Evolutionary conservation across 768 basidiomycete genomes (phyloP), one percentile per base, ranked within the genome.

Genomic region (Russula sp.): DNA sequence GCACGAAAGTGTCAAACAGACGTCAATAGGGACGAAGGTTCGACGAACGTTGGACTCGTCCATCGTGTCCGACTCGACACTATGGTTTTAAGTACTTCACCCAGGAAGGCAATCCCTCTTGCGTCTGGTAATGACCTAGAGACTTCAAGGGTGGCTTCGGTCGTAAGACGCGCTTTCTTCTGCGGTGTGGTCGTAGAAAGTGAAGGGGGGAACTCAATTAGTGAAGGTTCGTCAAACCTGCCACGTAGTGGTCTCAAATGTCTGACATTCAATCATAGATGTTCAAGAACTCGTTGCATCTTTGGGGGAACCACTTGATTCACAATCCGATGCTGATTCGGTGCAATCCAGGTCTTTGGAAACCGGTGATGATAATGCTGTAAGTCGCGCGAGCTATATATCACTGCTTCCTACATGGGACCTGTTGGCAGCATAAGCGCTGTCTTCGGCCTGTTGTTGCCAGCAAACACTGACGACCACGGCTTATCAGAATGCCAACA

Each of bases 181-280:
- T 92, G 90, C 72, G 91, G 90, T 50, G 90, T 96, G 22, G 90
- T 96, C 16, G 87, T 96, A 34, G 93, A 97, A 76, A 86, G 85
- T 57, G 88, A 88, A 67, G 81, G 83, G 67, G 89, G 88, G 7
- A 82, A 79, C 69, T 80, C 84, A 63, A 80, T 90, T 56, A 81
- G 85, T 44, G 84, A 86, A 75, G 89, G 90, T 86, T 73, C 71
- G 74, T 73, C 10, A 24, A 26, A 16, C 52, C 54, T 28, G 32
- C 11, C 22, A 13, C 59, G 40, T 54, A 36, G 8, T 18, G 30
- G 30, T 54, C 34, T 36, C 13, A 18, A 14, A 46, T 40, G 28
- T 48, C n/a, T 50, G 16, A 56, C 54, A 20, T 57, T 32, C 1
- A 16, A 26, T n/a, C 16, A 9, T 40, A 69, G 68, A 67, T 46